A percentile compares a stretch with the other conserved stretches of the same genome.
Evolutionary conservation across 148 eudicot species (phyloP).

Genomic region (Vaccinium corymbosum): DNA sequence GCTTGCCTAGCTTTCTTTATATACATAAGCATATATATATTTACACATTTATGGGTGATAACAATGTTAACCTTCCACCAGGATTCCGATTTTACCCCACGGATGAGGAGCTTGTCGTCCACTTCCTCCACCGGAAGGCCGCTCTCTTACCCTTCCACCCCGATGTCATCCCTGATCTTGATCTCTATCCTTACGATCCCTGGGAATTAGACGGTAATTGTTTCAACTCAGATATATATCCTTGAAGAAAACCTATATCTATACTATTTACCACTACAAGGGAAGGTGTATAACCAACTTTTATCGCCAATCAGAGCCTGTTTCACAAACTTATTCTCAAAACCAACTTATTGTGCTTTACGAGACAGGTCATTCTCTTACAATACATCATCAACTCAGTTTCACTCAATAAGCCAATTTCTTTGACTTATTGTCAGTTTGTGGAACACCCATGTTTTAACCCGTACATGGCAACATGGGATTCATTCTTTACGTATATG

Average conservation of each 20-base stretch:
- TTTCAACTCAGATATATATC: not conserved
- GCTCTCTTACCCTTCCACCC: slow-evolving; percentile 68
- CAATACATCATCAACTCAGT: too few relatives aligned
- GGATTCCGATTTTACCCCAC: slow-evolving; percentile 85
- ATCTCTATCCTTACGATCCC: slow-evolving; percentile 70
- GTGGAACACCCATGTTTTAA: not conserved
- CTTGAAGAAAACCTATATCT: not conserved
- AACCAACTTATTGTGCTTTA: too few relatives aligned
- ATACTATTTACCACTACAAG: too few relatives aligned
- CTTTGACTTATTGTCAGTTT: too few relatives aligned
- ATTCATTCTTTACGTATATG: not conserved
- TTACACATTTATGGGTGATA: slow-evolving; percentile 37
- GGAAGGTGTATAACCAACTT: not conserved
- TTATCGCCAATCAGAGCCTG: too few relatives aligned
- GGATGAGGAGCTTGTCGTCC: slow-evolving; percentile 86
- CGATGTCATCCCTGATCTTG: slow-evolving; percentile 88
- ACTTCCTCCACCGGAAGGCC: slow-evolving; percentile 78
- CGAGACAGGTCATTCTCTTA: too few relatives aligned
- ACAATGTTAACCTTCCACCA: slow-evolving; percentile 56
- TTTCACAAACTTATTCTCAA: too few relatives aligned
- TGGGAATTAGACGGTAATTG: slow-evolving; percentile 68
- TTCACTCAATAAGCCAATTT: too few relatives aligned
- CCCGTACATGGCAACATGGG: not conserved
- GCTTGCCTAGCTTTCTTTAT: not conserved
- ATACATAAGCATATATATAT: not conserved